Conservation (phyloP, 441 rosid species). For the Populus hybrid region DNA sequence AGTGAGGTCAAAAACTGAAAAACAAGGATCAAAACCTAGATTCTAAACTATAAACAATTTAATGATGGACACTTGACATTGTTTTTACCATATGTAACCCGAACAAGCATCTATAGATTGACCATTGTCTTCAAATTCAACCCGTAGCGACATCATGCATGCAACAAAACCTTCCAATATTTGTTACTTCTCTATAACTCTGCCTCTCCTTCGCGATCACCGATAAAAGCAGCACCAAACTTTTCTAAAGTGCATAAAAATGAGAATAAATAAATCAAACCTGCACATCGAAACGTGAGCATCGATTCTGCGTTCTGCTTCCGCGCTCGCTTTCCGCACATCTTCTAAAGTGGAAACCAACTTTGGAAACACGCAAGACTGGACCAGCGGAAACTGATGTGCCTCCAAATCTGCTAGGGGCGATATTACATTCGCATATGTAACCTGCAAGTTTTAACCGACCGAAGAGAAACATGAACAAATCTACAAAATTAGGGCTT, state of each 20-base stretch:
- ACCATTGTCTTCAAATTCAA: too few relatives aligned
- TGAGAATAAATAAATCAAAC: slow-evolving; percentile 32
- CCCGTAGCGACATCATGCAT: neutral
- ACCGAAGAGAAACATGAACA: neutral
- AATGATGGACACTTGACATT: too few relatives aligned
- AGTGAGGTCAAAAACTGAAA: too few relatives aligned
- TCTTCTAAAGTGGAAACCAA: slow-evolving; percentile 58
- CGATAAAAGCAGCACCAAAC: neutral
- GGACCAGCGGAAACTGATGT: slow-evolving; percentile 53
- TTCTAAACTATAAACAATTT: too few relatives aligned
- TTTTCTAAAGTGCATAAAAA: neutral
- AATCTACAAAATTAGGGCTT: neutral
- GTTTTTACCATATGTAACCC: too few relatives aligned
- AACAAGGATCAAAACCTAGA: too few relatives aligned
- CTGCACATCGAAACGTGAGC: slow-evolving; percentile 63
- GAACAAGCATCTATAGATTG: too few relatives aligned
- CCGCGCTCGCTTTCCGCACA: slow-evolving; percentile 73
- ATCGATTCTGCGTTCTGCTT: slow-evolving; percentile 78
- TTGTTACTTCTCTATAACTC: too few relatives aligned
- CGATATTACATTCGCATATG: slow-evolving; percentile 59
- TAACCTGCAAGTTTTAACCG: slow-evolving; percentile 43
- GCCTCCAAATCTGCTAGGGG: slow-evolving; percentile 80
- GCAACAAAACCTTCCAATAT: neutral
- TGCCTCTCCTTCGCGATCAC: neutral
- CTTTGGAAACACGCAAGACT: slow-evolving; percentile 77